Conservation (phyloP, 805 yeast genomes). For the Saccharomyces jurei region DNA sequence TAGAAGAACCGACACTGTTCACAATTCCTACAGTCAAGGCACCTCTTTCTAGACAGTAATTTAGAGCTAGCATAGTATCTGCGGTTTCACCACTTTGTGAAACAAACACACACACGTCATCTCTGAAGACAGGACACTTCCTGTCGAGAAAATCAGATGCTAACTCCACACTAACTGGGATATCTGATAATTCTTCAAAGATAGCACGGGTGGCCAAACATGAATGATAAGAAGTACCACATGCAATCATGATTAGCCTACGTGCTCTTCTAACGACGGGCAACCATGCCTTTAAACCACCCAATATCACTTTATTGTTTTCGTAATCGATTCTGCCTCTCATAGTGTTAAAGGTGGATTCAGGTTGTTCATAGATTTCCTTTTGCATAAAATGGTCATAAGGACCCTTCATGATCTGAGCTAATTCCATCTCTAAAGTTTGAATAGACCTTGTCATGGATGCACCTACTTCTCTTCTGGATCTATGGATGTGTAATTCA, state of each 20-base stretch:
- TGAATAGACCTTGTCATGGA: constrained; percentile 94
- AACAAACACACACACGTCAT: constrained; percentile 93
- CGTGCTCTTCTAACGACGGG: constrained; percentile 89
- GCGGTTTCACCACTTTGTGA: constrained; percentile 99
- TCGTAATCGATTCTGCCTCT: constrained; percentile 97
- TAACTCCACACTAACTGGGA: constrained; percentile 85
- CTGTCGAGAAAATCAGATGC: constrained; percentile 95
- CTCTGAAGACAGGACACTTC: constrained; percentile 94
- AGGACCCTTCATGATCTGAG: constrained; percentile 96
- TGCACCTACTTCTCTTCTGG: constrained; percentile 76
- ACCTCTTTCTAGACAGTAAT: constrained; percentile 93
- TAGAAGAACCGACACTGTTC: constrained; percentile 92
- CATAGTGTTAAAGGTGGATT: constrained; percentile 96
- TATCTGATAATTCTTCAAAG: constrained; percentile 92
- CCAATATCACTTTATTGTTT: constrained; percentile 65
- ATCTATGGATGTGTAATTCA: constrained; percentile 96
- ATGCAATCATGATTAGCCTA: constrained; percentile 95
- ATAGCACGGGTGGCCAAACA: constrained; percentile 95
- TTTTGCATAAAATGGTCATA: constrained; percentile 97
- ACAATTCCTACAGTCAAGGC: constrained; percentile 97
- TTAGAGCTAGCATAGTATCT: constrained; percentile 89
- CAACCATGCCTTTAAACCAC: constrained; percentile 81
- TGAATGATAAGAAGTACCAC: constrained; percentile 98
- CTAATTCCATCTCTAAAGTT: constrained; percentile 92
- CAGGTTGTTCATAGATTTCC: constrained; percentile 98